phyloP scores from a whole-genome alignment of 108 stramenopile species.

The Cyclotella choctawhatcheeana region DNA sequence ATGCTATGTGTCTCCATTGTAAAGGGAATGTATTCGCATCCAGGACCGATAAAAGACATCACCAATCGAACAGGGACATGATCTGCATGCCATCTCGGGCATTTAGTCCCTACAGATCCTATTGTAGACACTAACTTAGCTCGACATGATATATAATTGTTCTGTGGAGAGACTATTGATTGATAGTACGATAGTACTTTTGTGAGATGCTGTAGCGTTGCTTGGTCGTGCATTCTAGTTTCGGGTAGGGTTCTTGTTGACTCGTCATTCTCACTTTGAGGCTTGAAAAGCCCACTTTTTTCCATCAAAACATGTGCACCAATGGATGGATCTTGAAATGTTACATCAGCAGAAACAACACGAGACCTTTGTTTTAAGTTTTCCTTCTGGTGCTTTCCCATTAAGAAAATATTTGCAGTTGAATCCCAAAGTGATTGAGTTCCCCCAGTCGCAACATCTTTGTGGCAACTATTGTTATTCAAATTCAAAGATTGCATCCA shows the following conservation, averaged over 20 bases:
- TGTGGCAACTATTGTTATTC: background rate
- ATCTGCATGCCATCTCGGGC: slow-evolving; percentile 76
- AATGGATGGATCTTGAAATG: background rate
- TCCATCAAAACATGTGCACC: background rate
- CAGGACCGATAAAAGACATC: slow-evolving; percentile 66
- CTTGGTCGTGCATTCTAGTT: slow-evolving; percentile 21
- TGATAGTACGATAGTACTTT: slow-evolving; percentile 42
- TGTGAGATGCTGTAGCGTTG: slow-evolving; percentile 32
- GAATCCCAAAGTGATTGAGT: background rate
- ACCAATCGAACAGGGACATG: slow-evolving; percentile 73
- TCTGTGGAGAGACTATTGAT: slow-evolving; percentile 9
- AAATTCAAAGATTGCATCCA: background rate
- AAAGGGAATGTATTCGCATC: slow-evolving; percentile 55
- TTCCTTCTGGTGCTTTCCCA: background rate
- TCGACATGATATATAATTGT: slow-evolving; percentile 20
- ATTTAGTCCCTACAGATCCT: slow-evolving; percentile 61
- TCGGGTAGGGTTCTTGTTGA: slow-evolving; percentile 5
- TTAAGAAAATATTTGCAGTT: background rate
- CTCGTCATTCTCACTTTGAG: background rate
- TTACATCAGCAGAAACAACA: too few species aligned
- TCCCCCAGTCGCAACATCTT: background rate
- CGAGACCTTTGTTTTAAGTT: background rate
- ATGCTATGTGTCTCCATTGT: slow-evolving; percentile 10
- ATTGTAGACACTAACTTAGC: slow-evolving; percentile 63
- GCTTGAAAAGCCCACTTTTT: background rate